Conservation (phyloP, 495 filamentous ascomycete genomes). For the Bacidia rubella region DNA sequence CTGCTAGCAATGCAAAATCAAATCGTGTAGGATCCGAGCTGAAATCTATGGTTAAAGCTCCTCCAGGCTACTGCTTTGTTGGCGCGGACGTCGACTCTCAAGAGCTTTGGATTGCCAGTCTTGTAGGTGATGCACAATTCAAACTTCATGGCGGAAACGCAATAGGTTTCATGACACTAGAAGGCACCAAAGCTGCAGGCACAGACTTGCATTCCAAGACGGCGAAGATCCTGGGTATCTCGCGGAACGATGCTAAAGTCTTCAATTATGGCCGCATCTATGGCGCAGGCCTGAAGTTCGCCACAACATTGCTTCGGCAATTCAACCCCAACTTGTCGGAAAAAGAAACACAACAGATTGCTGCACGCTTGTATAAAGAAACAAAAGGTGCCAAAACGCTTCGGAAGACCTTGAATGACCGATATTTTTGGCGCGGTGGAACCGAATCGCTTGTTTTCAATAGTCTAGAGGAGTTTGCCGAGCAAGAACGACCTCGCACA, state of each 20-base stretch:
- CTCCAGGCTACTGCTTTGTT: slow-evolving; percentile 82
- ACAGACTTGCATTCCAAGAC: slow-evolving; percentile 95
- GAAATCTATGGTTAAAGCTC: slow-evolving; percentile 92
- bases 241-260: slow-evolving; percentile 86
- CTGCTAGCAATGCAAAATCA: slow-evolving; percentile 87
- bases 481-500: slow-evolving; percentile 81
- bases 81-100: slow-evolving; percentile 98
- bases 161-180: slow-evolving; percentile 96
- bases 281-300: slow-evolving; percentile 88
- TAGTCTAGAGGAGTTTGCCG: slow-evolving; percentile 89
- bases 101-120: slow-evolving; percentile 94
- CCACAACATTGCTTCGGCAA: slow-evolving; percentile 73
- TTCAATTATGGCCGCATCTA: slow-evolving; percentile 99
- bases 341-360: slow-evolving; percentile 56
- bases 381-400: slow-evolving; percentile 79
- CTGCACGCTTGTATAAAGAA: slow-evolving; percentile 65
- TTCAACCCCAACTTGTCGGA: slow-evolving; percentile 82
- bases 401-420: slow-evolving; percentile 52
- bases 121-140: slow-evolving; percentile 90
- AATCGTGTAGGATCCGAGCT: slow-evolving; percentile 95
- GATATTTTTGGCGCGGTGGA: slow-evolving; percentile 86
- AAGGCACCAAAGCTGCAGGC: slow-evolving; percentile 84
- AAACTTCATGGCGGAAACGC: slow-evolving; percentile 89
- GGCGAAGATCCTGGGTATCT: slow-evolving; percentile 81
- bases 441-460: slow-evolving; percentile 99